Percentiles rank a stretch among this genome's conserved stretches.
Evolutionary conservation across 1,139 yeast species (phyloP).

Genomic region (Candida albicans): DNA sequence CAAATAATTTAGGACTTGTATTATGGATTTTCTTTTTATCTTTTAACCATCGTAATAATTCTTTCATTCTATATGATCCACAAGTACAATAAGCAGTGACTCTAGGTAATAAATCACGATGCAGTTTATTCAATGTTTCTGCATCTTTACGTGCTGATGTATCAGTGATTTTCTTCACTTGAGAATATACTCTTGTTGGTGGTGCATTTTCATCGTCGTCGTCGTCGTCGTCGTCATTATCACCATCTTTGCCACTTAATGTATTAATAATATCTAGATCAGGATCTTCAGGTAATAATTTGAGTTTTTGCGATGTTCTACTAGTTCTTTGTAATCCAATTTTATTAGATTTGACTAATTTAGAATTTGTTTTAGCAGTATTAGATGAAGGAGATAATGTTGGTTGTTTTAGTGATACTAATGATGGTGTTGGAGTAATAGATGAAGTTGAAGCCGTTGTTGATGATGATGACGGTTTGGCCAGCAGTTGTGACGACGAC

Average conservation of each 20-base stretch:
- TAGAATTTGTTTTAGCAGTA: slow-evolving; percentile 21
- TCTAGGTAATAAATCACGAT: slow-evolving; percentile 78
- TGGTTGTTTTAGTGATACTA: slow-evolving; percentile 4
- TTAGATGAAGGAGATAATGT: slow-evolving; percentile 4
- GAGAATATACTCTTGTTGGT: slow-evolving; percentile 61
- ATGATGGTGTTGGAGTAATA: slow-evolving; percentile 4
- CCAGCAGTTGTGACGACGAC: slow-evolving; percentile 2
- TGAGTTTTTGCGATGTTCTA: slow-evolving; percentile 82
- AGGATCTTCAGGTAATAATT: slow-evolving; percentile 79
- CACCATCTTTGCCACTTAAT: slow-evolving; percentile 7
- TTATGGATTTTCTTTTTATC: slow-evolving; percentile 74
- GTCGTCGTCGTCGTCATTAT: slow-evolving; percentile 25
- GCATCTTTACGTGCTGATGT: slow-evolving; percentile 95
- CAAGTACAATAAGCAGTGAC: slow-evolving; percentile 97
- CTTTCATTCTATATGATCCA: slow-evolving; percentile 87
- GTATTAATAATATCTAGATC: slow-evolving; percentile 10
- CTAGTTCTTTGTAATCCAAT: slow-evolving; percentile 87
- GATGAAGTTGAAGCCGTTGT: too few relatives aligned
- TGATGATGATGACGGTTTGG: too few relatives aligned
- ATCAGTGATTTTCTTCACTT: slow-evolving; percentile 81
- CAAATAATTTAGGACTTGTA: slow-evolving; percentile 83
- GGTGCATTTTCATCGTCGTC: slow-evolving; percentile 28
- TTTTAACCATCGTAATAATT: slow-evolving; percentile 78
- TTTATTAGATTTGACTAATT: slow-evolving; percentile 40
- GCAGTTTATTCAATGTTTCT: slow-evolving; percentile 86